A percentile compares a stretch with the other conserved stretches of the same genome.
Evolutionary conservation across 768 basidiomycete genomes (phyloP).

Genomic region (Tricholoma hemisulphureum): DNA sequence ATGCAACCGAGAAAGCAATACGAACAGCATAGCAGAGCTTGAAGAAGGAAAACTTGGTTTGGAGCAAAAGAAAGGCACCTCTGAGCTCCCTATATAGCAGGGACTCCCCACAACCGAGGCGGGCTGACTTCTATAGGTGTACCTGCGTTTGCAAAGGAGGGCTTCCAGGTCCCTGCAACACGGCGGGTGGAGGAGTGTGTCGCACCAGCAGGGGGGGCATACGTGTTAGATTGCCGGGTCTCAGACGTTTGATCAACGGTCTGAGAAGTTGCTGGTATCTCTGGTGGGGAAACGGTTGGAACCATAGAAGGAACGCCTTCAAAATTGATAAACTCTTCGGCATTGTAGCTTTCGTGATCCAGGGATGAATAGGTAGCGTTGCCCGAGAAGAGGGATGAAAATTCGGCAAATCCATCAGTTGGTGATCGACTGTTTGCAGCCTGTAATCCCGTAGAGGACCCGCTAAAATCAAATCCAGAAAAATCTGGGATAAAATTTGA

Average conservation of each 20-base stretch:
- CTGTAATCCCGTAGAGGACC: background rate
- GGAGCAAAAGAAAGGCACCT: background rate
- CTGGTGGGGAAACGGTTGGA: background rate
- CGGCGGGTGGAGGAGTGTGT: conserved; percentile 48
- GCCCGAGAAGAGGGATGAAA: background rate
- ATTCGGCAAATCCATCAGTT: background rate
- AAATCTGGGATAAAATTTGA: background rate
- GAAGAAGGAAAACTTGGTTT: background rate
- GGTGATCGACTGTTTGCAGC: background rate
- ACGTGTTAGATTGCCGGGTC: conserved; percentile 23
- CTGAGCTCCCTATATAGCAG: conserved; percentile 10
- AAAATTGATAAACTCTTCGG: conserved; percentile 38
- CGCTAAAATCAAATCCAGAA: background rate
- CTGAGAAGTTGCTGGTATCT: background rate
- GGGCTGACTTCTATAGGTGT: conserved; percentile 30
- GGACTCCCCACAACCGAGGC: conserved; percentile 26
- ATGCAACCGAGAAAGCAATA: conserved; percentile 6
- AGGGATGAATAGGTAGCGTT: background rate
- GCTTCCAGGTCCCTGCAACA: conserved; percentile 53
- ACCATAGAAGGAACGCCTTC: background rate
- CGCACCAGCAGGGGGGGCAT: conserved; percentile 58
- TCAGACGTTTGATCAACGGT: background rate
- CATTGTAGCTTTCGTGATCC: background rate
- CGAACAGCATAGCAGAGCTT: background rate
- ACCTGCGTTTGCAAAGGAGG: conserved; percentile 18